A percentile compares a stretch with the other conserved stretches of the same genome.
Conservation (phyloP, 495 filamentous ascomycete genomes). For the Lepidopterella palustris region DNA sequence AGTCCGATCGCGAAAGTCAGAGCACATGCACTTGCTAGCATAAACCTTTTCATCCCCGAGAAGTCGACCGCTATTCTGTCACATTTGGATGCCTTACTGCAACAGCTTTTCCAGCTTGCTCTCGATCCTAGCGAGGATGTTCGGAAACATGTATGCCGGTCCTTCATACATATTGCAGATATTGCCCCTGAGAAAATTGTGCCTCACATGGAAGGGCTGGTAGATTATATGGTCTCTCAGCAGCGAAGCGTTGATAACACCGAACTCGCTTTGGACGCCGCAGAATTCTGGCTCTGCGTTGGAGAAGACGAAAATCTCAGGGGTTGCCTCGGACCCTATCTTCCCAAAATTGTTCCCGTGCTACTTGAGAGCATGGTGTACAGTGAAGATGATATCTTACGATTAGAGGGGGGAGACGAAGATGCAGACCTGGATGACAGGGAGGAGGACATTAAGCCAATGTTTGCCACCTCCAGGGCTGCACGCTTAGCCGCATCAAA, state of each 20-base stretch:
- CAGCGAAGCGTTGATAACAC: constrained; percentile 79
- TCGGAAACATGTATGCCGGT: constrained; percentile 82
- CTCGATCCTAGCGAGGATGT: constrained; percentile 70
- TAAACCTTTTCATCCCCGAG: constrained; percentile 86
- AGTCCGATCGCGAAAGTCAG: constrained; percentile 68
- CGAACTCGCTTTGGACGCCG: constrained; percentile 87
- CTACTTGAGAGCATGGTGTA: constrained; percentile 95
- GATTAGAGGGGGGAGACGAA: constrained; percentile 72
- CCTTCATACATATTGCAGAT: constrained; percentile 88
- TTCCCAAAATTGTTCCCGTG: constrained; percentile 82
- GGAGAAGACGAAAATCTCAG: constrained; percentile 79
- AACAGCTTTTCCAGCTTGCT: constrained; percentile 73
- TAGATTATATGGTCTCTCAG: constrained; percentile 87
- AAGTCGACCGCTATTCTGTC: constrained; percentile 69
- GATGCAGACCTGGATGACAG: constrained; percentile 88
- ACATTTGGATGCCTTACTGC: constrained; percentile 71
- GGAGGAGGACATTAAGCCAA: constrained; percentile 84
- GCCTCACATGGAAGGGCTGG: constrained; percentile 81
- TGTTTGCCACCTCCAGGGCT: constrained; percentile 74
- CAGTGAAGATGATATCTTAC: constrained; percentile 81
- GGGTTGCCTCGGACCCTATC: constrained; percentile 63
- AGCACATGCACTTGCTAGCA: constrained; percentile 66
- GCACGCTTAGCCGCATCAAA: constrained; percentile 42
- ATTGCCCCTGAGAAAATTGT: constrained; percentile 81
- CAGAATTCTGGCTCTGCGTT: constrained; percentile 94